Conservation (phyloP, 2,329 filamentous ascomycete genomes). For the Thielaviopsis ethacetica region DNA sequence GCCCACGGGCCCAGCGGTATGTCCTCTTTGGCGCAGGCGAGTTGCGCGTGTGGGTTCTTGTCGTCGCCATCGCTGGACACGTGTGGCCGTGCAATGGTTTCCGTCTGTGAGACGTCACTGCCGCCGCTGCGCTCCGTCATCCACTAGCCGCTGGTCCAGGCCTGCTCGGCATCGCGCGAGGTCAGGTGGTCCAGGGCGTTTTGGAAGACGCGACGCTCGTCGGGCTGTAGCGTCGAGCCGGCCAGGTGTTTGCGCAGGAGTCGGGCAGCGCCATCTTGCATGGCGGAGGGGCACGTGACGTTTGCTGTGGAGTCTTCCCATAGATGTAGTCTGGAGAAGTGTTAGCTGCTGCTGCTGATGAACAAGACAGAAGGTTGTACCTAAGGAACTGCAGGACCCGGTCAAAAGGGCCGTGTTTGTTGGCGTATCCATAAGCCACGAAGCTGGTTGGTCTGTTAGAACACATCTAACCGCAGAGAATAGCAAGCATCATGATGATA, state of each 20-base stretch:
- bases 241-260: slow-evolving; percentile 30
- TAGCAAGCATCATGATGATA: neutral
- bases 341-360: too few species aligned
- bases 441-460: slow-evolving; percentile 21
- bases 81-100: slow-evolving; percentile 38
- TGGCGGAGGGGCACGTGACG: slow-evolving; percentile 48
- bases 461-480: neutral
- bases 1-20: slow-evolving; percentile 38
- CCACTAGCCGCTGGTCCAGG: slow-evolving; percentile 63
- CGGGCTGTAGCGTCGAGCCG: slow-evolving; percentile 15
- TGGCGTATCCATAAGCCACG: slow-evolving; percentile 44
- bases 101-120: slow-evolving; percentile 51
- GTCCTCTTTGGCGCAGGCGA: neutral
- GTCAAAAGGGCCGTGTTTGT: slow-evolving; percentile 30
- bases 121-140: slow-evolving; percentile 59
- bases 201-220: slow-evolving; percentile 28
- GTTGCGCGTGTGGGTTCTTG: too few species aligned
- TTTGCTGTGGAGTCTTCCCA: slow-evolving; percentile 44
- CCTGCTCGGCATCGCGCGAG: slow-evolving; percentile 29
- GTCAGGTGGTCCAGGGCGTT: slow-evolving; percentile 37
- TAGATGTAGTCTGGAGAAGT: slow-evolving; percentile 28
- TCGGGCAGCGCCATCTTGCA: slow-evolving; percentile 46
- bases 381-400: slow-evolving; percentile 44
- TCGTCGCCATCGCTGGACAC: neutral
- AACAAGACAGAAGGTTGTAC: slow-evolving; percentile 13